Evolutionary conservation across 495 filamentous ascomycete genomes (phyloP), one percentile per base, ranked within the genome.

Genomic region (Lasiosphaeria miniovina): DNA sequence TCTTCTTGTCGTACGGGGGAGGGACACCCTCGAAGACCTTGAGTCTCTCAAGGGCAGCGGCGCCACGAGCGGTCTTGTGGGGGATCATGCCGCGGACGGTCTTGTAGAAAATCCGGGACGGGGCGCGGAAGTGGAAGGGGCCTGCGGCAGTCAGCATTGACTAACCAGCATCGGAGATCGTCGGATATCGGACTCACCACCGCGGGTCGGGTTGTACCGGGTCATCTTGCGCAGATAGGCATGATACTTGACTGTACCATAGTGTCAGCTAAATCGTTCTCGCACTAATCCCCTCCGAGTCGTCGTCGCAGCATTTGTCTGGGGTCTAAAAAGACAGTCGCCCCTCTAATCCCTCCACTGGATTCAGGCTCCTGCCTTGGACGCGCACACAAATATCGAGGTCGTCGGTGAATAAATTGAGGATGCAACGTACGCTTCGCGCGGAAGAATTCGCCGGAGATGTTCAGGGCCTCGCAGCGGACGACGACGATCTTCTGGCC

Each of bases 401-500:
- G 36, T 63, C 58, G 49, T 34, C 54, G 50, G 51, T 56, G 59
- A 7, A 36, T 3, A 56, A 51, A 58, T 52, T 55, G 51, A 60
- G 53, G 55, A 45, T 49, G 64, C 52, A 76, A 93, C 94, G 81
- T 95, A 98, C 94, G 88, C 87, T 98, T 98, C 71, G 93, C 87
- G 73, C 94, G 91, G 88, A 98, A 98, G 90, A 98, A 98, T 83
- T 97, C 94, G 82, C 94, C 94, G 70, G 94, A 98, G 86, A 98
- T 98, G 87, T 98, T 98, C 74, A 98, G 87, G 72, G 89, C 90
- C 80, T 98, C 94, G 84, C 90, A 96, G 84, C 94, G 90, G 75
- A 98, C 95, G 63, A 98, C 88, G 64, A 96, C 93, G 79, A 98
- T 93, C 88, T 98, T 96, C 85, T 98, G 95, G 75, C 94, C 94